Evolutionary conservation across 2,329 filamentous ascomycete genomes (phyloP).

Genomic region (Cercospora sp.): DNA sequence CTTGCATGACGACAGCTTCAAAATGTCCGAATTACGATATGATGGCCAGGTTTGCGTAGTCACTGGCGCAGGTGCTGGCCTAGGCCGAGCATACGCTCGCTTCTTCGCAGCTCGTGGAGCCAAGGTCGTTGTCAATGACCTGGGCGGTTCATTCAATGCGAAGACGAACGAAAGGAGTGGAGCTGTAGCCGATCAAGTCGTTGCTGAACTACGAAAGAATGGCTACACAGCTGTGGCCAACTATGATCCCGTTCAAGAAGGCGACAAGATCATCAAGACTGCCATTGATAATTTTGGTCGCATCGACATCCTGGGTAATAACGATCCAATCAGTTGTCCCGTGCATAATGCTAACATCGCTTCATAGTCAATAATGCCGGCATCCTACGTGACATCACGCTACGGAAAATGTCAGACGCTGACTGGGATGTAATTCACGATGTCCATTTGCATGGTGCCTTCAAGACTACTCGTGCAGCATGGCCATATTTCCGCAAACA

Average conservation of each 20-base stretch:
- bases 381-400: conserved; percentile 88
- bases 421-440: conserved; percentile 95
- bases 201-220: conserved; percentile 76
- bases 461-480: conserved; percentile 95
- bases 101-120: conserved; percentile 90
- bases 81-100: conserved; percentile 76
- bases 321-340: conserved; percentile 57
- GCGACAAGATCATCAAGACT: conserved; percentile 88
- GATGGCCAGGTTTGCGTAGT: conserved; percentile 85
- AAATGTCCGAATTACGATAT: conserved; percentile 61
- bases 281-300: conserved; percentile 77
- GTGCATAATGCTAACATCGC: background rate
- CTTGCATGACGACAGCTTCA: background rate
- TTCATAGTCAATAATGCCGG: conserved; percentile 83
- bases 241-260: conserved; percentile 90
- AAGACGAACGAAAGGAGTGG: conserved; percentile 77
- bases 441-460: conserved; percentile 89
- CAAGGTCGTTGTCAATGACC: conserved; percentile 91
- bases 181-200: conserved; percentile 72
- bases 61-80: conserved; percentile 77
- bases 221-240: conserved; percentile 95
- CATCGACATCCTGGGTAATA: conserved; percentile 69
- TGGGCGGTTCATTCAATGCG: conserved; percentile 87
- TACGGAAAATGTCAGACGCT: conserved; percentile 94
- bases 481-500: conserved; percentile 99